Conservation (phyloP, 768 basidiomycete genomes). For the Naganishia randhawae region DNA sequence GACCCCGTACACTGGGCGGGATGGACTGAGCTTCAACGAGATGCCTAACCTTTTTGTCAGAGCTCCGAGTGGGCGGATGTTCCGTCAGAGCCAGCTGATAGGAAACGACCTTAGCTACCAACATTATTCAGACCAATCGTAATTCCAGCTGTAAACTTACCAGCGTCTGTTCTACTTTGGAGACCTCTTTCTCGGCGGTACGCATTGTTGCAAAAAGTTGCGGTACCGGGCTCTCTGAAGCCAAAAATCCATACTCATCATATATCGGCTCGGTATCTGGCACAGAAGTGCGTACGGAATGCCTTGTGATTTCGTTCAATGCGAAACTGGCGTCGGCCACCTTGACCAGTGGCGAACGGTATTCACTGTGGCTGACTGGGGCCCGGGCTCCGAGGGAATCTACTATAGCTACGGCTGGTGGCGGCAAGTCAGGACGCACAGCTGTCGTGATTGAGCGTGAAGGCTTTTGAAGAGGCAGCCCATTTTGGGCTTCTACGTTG, state of each 20-base stretch:
- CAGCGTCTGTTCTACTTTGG: constrained; percentile 20
- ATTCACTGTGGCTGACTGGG: background rate
- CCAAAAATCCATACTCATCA: constrained; percentile 47
- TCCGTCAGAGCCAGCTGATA: constrained; percentile 40
- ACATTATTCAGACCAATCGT: background rate
- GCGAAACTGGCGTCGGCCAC: background rate
- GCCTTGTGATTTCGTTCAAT: background rate
- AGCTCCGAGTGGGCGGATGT: constrained; percentile 23
- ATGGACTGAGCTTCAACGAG: constrained; percentile 40
- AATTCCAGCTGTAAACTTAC: background rate
- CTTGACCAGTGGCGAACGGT: background rate
- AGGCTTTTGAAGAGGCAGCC: background rate
- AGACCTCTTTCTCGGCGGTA: constrained; percentile 25
- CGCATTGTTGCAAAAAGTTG: constrained; percentile 37
- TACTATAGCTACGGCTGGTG: background rate
- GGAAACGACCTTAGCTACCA: background rate
- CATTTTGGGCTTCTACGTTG: background rate
- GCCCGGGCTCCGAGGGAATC: background rate
- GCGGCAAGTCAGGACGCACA: background rate
- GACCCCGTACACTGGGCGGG: constrained; percentile 41
- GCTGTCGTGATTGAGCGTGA: background rate
- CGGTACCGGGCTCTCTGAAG: constrained; percentile 40
- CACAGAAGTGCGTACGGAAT: background rate
- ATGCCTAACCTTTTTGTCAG: constrained; percentile 45
- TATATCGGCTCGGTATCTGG: constrained; percentile 24